Evolutionary conservation across 2,329 filamentous ascomycete genomes (phyloP).

Genomic region (Apiospora marii): DNA sequence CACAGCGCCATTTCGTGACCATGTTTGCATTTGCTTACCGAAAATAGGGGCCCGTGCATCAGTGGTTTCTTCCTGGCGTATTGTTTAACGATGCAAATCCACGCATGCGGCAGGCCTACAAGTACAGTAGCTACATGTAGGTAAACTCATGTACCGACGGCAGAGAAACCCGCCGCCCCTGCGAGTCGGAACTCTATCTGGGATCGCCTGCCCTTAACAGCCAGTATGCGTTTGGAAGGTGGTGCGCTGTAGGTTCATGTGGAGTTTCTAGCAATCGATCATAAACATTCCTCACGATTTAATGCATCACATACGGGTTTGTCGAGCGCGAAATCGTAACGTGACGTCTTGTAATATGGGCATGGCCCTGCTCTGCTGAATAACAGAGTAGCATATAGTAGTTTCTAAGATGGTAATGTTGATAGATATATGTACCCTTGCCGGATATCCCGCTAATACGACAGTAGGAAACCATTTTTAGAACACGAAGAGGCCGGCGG

Average conservation of each 20-base stretch:
- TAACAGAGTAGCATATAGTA: not conserved
- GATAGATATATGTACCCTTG: not conserved
- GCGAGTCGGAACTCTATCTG: not conserved
- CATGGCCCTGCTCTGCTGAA: not conserved
- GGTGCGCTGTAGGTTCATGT: not conserved
- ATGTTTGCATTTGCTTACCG: not conserved
- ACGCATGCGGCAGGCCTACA: not conserved
- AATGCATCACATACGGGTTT: not conserved
- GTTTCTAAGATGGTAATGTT: not conserved
- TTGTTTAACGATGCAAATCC: not conserved
- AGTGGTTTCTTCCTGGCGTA: not conserved
- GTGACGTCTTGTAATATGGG: not conserved
- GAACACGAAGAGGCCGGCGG: not conserved
- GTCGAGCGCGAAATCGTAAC: not conserved
- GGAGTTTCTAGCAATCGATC: not conserved
- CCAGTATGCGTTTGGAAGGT: not conserved
- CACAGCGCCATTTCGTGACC: not conserved
- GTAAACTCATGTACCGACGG: not conserved
- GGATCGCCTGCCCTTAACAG: not conserved
- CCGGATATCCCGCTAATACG: conserved; percentile 18
- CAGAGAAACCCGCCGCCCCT: not conserved
- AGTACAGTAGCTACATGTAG: not conserved
- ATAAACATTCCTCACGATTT: not conserved
- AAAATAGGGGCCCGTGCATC: not conserved
- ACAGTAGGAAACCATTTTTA: not conserved